Base-by-base conservation (phyloP, 805 yeast genomes). In the Kodamaea neixiangensis region DNA sequence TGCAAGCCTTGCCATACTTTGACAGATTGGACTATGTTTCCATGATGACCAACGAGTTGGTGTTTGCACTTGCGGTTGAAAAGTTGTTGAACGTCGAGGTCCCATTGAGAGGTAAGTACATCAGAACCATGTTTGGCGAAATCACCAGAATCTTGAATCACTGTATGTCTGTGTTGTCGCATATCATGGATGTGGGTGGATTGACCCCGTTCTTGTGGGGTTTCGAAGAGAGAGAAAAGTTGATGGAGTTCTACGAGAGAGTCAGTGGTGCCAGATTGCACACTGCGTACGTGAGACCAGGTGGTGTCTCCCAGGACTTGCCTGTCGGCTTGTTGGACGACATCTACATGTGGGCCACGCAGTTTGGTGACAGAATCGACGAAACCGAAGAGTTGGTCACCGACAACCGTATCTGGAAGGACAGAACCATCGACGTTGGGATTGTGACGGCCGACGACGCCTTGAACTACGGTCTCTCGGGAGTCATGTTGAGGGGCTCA, bases 321-420 rank as follows among this genome's bases (percentile, higher is more conserved):
- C 96, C 96, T 20, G 85, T 82, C 38, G 96, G 96, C 47, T 69
- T 89, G 64, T 79, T 89, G 61, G 96, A 89, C 69, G 96, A 89
- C 67, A 89, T 89, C 58, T 89, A 87, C 72, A 89, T 89, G 93
- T 89, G 96, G 96, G 96, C 96, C 50, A 89, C 96, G 19, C 96
- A 89, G 76, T 89, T 89, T 60, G 96, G 96, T 66, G 96, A 89
- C 75, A 83, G 96, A 75, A 73, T 89, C 58, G 96, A 89, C 69
- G 96, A 89, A 72, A 85, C 87, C 56, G 96, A 89, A 75, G 96
- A 89, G 72, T 79, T 89, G 73, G 79, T 86, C 57, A 88, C 96
- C 45, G 96, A 88, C 66, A 89, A 89, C 73, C 86, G 96, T 74
- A 89, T 89, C 70, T 89, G 96, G 96, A 86, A 85, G 73, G 87